Percentiles rank a stretch among this genome's conserved stretches.
Conservation (phyloP, 2,329 filamentous ascomycete genomes). For the Podosphaera xanthii region DNA sequence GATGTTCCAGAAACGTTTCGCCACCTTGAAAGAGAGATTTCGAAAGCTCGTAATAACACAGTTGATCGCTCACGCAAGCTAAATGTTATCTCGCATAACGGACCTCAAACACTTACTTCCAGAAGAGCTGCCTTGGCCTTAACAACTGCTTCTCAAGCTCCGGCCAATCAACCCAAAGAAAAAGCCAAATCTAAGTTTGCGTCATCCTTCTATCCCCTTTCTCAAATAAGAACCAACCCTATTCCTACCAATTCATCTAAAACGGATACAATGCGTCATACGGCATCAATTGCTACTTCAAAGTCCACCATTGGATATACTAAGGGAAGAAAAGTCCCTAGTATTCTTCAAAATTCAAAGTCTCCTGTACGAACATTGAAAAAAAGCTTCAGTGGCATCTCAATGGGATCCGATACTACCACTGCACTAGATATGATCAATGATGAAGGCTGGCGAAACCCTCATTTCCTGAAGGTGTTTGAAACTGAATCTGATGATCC, state of each 20-base stretch:
- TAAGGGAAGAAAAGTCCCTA: conserved; percentile 39
- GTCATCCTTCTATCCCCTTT: conserved; percentile 11
- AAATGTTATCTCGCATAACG: conserved; percentile 10
- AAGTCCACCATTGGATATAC: conserved; percentile 69
- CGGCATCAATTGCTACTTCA: conserved; percentile 42
- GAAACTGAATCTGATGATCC: conserved; percentile 25
- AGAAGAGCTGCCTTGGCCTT: conserved; percentile 31
- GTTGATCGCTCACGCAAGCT: conserved; percentile 3
- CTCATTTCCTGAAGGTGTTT: conserved; percentile 35
- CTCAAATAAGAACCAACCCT: conserved; percentile 20
- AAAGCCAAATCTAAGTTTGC: conserved; percentile 15
- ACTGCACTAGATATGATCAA: conserved; percentile 25
- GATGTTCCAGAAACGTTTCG: conserved; percentile 27
- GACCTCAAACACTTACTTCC: conserved; percentile 29
- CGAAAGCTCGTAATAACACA: conserved; percentile 6
- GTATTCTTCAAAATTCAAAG: conserved; percentile 14
- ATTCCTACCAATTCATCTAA: conserved; percentile 21
- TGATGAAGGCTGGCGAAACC: conserved; percentile 19
- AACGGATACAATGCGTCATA: conserved; percentile 30
- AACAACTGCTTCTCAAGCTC: conserved; percentile 19
- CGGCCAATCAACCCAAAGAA: conserved; percentile 12
- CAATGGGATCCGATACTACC: conserved; percentile 21
- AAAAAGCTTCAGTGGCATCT: conserved; percentile 16
- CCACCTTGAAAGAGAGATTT: conserved; percentile 3
- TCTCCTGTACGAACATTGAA: conserved; percentile 7